A percentile compares a stretch with the other conserved stretches of the same genome.
phyloP scores from a whole-genome alignment of 257 asterid genomes.

The Solanum chilense region DNA sequence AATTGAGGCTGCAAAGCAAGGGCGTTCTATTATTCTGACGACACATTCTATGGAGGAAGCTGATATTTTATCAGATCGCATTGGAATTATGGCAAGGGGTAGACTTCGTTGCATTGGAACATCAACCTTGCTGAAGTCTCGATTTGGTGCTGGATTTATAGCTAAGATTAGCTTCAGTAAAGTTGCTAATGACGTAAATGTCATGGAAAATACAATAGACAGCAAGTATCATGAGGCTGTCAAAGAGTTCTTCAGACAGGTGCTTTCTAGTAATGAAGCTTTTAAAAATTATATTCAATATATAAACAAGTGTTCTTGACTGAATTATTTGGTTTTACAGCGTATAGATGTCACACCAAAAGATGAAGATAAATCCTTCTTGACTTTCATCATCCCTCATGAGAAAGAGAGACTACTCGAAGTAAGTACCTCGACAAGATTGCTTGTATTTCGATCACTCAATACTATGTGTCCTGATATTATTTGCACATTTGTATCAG shows the following conservation, averaged over 20 bases:
- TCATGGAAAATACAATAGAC: background rate
- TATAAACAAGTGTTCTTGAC: background rate
- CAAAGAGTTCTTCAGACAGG: slow-evolving; percentile 19
- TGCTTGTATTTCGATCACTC: background rate
- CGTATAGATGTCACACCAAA: slow-evolving; percentile 11
- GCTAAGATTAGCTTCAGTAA: slow-evolving; percentile 15
- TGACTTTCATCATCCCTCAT: slow-evolving; percentile 14
- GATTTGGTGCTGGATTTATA: slow-evolving; percentile 22
- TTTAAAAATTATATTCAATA: background rate
- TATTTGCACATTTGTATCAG: slow-evolving; percentile 6
- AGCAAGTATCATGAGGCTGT: slow-evolving; percentile 9
- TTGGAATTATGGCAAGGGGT: slow-evolving; percentile 36
- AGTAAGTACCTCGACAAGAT: slow-evolving; percentile 2
- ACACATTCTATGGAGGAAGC: slow-evolving; percentile 42
- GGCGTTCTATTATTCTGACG: slow-evolving; percentile 23
- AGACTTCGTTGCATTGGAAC: slow-evolving; percentile 35
- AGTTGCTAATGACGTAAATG: background rate
- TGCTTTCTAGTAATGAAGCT: background rate
- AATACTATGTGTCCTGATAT: background rate
- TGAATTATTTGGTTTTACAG: slow-evolving; percentile 1
- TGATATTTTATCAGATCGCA: slow-evolving; percentile 25
- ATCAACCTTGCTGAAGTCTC: slow-evolving; percentile 22
- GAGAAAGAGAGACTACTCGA: slow-evolving; percentile 14
- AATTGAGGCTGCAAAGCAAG: slow-evolving; percentile 27
- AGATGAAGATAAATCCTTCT: slow-evolving; percentile 8